Percentiles rank a stretch among this genome's conserved stretches.
phyloP scores from a whole-genome alignment of 768 basidiomycete species.

The Leccinum truebloodii region DNA sequence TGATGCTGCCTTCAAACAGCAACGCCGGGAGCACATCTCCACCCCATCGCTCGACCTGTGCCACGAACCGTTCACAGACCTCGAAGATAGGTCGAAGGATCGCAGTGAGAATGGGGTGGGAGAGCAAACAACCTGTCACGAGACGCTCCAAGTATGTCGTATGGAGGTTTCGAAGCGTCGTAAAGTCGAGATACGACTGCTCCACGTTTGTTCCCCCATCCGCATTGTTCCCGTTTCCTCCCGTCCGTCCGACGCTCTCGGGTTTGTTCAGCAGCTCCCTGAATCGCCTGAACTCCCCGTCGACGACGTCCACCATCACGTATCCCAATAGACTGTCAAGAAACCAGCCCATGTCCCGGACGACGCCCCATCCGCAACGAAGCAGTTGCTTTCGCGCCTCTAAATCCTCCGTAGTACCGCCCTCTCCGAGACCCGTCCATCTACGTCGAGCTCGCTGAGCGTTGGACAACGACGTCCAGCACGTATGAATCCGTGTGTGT shows the following conservation, averaged over 20 bases:
- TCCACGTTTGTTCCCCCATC: conserved; percentile 28
- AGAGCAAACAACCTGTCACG: conserved; percentile 75
- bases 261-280: conserved; percentile 53
- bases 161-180: conserved; percentile 81
- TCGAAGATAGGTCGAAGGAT: conserved; percentile 75
- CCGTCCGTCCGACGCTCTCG: conserved; percentile 19
- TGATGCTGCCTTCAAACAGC: conserved; percentile 76
- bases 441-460: conserved; percentile 79
- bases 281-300: conserved; percentile 75
- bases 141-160: conserved; percentile 78
- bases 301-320: conserved; percentile 88
- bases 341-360: conserved; percentile 91
- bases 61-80: conserved; percentile 84
- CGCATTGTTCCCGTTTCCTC: conserved; percentile 6
- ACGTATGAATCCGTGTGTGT: conserved; percentile 74
- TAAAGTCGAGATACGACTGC: conserved; percentile 68
- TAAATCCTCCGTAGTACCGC: conserved; percentile 74
- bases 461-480: conserved; percentile 86
- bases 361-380: conserved; percentile 83
- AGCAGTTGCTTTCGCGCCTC: conserved; percentile 63
- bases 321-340: conserved; percentile 81
- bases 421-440: conserved; percentile 88
- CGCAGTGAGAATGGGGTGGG: conserved; percentile 60
- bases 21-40: conserved; percentile 86
- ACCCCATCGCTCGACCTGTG: conserved; percentile 88